These are phyloP conservation scores for Kuraishia piskuri DNA, from an alignment of 805 yeast species.

Conservation along the genomic window DNA sequence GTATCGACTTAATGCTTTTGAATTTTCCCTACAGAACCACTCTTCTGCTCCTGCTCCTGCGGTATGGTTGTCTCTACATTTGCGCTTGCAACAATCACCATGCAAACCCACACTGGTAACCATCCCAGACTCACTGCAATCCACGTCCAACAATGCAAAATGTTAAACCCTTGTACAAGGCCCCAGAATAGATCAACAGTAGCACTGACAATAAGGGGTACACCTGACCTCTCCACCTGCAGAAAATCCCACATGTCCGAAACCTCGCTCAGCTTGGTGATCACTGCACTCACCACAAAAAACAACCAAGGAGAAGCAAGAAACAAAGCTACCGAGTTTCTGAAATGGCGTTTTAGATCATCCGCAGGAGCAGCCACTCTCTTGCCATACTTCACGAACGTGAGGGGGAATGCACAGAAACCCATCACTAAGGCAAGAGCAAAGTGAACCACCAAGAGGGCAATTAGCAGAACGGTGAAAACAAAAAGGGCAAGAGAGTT, in stretches of 20 bases:
- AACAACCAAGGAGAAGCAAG: neutral
- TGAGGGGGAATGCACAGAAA: slow-evolving; percentile 64
- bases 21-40: no score
- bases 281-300: neutral
- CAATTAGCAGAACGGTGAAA: slow-evolving; percentile 59
- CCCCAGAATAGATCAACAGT: slow-evolving; percentile 16
- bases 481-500: slow-evolving; percentile 34
- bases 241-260: neutral
- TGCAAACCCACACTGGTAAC: slow-evolving; percentile 70
- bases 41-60: no score
- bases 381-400: slow-evolving; percentile 40
- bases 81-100: slow-evolving; percentile 12
- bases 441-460: slow-evolving; percentile 76
- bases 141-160: slow-evolving; percentile 84
- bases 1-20: no score
- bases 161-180: slow-evolving; percentile 54
- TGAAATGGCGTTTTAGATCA: neutral
- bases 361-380: neutral
- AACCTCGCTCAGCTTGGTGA: slow-evolving; percentile 5
- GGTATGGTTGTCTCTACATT: neutral
- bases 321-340: neutral
- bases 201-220: neutral
- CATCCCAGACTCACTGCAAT: slow-evolving; percentile 63
- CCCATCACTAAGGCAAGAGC: slow-evolving; percentile 72
- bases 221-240: neutral